phyloP scores from a whole-genome alignment of 148 eudicot genomes.

The Rhododendron henanense region DNA sequence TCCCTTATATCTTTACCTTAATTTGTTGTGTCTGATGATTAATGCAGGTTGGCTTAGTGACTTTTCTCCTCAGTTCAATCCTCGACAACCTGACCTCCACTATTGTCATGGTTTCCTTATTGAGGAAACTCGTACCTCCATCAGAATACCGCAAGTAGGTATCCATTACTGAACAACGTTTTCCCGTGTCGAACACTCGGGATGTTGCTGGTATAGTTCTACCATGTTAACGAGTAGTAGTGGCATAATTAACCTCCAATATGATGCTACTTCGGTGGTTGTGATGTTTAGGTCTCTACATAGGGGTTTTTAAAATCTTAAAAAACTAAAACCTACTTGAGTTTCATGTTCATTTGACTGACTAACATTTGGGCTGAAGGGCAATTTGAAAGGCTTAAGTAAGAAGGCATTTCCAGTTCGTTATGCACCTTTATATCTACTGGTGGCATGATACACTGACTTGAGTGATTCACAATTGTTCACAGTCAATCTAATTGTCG shows the following conservation, averaged over 20 bases:
- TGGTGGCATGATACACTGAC: background rate
- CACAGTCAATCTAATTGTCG: background rate
- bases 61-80: constrained; percentile 86
- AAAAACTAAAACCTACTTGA: background rate
- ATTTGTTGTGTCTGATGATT: background rate
- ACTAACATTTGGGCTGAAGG: background rate
- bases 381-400: background rate
- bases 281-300: background rate
- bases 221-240: background rate
- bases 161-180: background rate
- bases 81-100: constrained; percentile 98
- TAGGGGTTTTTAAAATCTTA: background rate
- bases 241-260: background rate
- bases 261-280: background rate
- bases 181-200: background rate
- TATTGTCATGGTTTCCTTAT: constrained; percentile 92
- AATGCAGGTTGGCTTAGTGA: constrained; percentile 92
- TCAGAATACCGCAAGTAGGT: constrained; percentile 96
- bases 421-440: background rate
- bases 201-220: background rate
- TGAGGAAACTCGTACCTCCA: constrained; percentile 85
- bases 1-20: background rate
- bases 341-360: background rate
- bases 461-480: background rate
- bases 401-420: background rate